Conservation (phyloP, 495 filamentous ascomycete genomes). For the Mytilinidion resinicola region DNA sequence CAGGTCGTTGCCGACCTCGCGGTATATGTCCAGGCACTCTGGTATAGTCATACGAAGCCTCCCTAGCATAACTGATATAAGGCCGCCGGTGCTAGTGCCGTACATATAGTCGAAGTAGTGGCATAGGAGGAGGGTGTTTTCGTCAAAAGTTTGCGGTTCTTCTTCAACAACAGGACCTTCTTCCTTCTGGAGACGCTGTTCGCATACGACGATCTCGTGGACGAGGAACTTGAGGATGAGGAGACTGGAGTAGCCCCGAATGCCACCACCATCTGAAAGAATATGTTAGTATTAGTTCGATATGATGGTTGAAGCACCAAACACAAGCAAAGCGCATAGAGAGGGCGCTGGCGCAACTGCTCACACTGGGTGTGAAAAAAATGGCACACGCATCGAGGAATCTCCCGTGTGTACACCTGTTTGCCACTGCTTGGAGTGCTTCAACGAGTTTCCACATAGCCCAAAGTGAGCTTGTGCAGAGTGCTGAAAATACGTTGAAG, state of each 20-base stretch:
- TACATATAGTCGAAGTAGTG: constrained; percentile 48
- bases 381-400: no score
- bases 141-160: constrained; percentile 19
- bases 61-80: constrained; percentile 52
- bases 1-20: constrained; percentile 40
- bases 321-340: no score
- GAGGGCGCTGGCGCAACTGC: no score
- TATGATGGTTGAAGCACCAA: not conserved
- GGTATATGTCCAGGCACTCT: constrained; percentile 46
- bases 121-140: constrained; percentile 38
- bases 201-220: constrained; percentile 38
- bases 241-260: constrained; percentile 39
- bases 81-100: constrained; percentile 38
- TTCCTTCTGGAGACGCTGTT: constrained; percentile 31
- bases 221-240: constrained; percentile 38
- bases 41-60: constrained; percentile 48
- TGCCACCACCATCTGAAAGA: constrained; percentile 38
- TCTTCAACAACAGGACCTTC: constrained; percentile 15
- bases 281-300: constrained; percentile 7
- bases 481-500: no score
- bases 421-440: no score
- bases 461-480: no score
- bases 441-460: no score
- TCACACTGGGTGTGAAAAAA: no score
- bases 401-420: no score